Percentiles rank a stretch among this genome's conserved stretches.
Evolutionary conservation across 208 protist genomes (phyloP).

Genomic region (Trypanosoma congolense): DNA sequence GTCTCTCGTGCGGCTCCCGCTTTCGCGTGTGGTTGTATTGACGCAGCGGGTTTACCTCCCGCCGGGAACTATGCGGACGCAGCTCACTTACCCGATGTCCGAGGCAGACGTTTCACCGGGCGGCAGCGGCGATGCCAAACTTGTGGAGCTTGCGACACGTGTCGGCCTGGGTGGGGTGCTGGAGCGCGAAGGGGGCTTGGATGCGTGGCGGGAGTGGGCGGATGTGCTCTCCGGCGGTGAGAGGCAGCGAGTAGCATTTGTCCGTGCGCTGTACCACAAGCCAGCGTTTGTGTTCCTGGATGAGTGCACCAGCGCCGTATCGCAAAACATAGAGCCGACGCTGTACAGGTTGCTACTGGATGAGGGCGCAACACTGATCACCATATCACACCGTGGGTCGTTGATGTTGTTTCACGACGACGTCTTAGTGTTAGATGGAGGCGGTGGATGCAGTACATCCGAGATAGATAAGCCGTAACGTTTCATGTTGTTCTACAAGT

Average conservation of each 20-base stretch:
- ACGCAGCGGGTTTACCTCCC: slow-evolving; percentile 82
- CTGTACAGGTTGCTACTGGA: slow-evolving; percentile 68
- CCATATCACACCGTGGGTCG: slow-evolving; percentile 75
- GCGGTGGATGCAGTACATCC: slow-evolving; percentile 42
- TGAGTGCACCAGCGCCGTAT: slow-evolving; percentile 89
- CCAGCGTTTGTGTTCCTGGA: slow-evolving; percentile 86
- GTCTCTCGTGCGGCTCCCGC: slow-evolving; percentile 32
- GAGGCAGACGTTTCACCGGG: slow-evolving; percentile 21
- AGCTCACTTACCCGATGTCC: slow-evolving; percentile 68
- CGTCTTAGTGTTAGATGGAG: slow-evolving; percentile 57
- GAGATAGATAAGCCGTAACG: neutral
- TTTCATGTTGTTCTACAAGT: slow-evolving; percentile 10
- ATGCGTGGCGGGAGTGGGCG: slow-evolving; percentile 69
- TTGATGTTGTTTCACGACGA: slow-evolving; percentile 54
- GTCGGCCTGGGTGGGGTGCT: slow-evolving; percentile 65
- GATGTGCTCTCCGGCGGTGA: slow-evolving; percentile 88
- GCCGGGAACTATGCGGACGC: slow-evolving; percentile 69
- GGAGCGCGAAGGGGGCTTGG: slow-evolving; percentile 77
- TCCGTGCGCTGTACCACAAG: slow-evolving; percentile 71
- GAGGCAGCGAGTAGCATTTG: slow-evolving; percentile 79
- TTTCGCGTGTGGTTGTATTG: slow-evolving; percentile 45
- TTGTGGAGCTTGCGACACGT: slow-evolving; percentile 32
- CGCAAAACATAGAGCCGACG: slow-evolving; percentile 69
- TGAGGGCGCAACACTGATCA: slow-evolving; percentile 75
- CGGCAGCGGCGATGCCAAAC: slow-evolving; percentile 38